Evolutionary conservation across 2,329 filamentous ascomycete species (phyloP).

Genomic region (Cladosporium oxysporum): DNA sequence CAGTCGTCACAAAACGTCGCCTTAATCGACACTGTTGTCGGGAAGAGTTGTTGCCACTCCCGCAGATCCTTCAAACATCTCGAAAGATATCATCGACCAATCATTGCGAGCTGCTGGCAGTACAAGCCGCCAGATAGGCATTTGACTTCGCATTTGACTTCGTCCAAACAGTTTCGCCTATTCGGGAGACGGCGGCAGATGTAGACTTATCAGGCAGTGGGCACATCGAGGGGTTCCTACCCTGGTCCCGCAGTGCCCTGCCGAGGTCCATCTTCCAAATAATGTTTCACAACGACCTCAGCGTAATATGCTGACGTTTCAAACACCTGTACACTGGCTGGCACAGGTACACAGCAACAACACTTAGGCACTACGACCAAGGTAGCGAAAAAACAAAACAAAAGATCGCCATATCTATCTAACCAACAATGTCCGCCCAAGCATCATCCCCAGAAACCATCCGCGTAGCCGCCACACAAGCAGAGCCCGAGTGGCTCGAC

Average conservation of each 20-base stretch:
- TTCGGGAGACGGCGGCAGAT: neutral
- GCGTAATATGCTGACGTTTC: neutral
- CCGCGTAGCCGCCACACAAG: conserved; percentile 53
- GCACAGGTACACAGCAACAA: neutral
- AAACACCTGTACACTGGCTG: neutral
- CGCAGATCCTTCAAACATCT: neutral
- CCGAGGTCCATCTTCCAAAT: neutral
- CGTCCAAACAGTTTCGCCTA: neutral
- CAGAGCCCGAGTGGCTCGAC: conserved; percentile 63
- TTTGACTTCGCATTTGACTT: neutral
- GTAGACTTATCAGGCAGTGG: neutral
- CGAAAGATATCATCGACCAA: neutral
- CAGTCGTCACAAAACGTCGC: neutral
- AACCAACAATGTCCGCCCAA: neutral
- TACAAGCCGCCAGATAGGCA: neutral
- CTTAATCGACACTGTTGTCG: neutral
- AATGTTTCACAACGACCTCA: neutral
- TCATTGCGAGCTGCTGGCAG: neutral
- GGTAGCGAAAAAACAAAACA: neutral
- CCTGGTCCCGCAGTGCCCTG: neutral
- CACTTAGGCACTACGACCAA: neutral
- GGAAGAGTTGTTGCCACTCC: neutral
- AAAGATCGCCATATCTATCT: neutral
- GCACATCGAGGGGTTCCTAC: neutral
- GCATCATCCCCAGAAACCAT: conserved; percentile 4